Evolutionary conservation across 352 stramenopile genomes (phyloP).

Genomic region (Blastocystis sp.): DNA sequence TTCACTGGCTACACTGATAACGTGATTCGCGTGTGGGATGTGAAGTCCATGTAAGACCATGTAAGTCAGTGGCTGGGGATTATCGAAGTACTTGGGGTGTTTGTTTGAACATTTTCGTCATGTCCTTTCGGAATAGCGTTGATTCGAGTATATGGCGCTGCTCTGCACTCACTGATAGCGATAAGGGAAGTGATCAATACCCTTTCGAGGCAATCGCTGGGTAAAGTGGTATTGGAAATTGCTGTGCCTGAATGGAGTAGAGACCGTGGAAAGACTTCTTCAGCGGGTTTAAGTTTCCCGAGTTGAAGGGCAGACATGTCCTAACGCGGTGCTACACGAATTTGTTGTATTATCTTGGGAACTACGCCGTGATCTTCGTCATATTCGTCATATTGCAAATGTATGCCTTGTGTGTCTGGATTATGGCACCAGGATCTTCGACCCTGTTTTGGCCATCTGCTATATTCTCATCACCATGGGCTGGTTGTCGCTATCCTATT

Average conservation of each 20-base stretch:
- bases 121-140: background rate
- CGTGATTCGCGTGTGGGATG: constrained; percentile 87
- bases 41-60: background rate
- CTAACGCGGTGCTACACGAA: constrained; percentile 28
- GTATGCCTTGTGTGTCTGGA: background rate
- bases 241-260: background rate
- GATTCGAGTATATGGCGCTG: background rate
- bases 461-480: constrained; percentile 1
- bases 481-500: constrained; percentile 20
- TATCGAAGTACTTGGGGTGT: background rate
- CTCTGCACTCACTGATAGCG: background rate
- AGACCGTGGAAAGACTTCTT: constrained; percentile 68
- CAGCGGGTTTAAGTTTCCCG: constrained; percentile 29
- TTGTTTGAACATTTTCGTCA: background rate
- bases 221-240: background rate
- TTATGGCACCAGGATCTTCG: constrained; percentile 4
- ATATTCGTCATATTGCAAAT: constrained; percentile 37
- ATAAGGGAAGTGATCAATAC: background rate
- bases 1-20: constrained; percentile 99
- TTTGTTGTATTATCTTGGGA: constrained; percentile 59
- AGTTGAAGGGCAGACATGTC: background rate
- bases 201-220: background rate
- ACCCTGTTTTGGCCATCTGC: constrained; percentile 44
- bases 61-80: background rate
- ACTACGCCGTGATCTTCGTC: constrained; percentile 26